phyloP scores from a whole-genome alignment of 2,329 filamentous ascomycete species.

The Talaromyces sp. region DNA sequence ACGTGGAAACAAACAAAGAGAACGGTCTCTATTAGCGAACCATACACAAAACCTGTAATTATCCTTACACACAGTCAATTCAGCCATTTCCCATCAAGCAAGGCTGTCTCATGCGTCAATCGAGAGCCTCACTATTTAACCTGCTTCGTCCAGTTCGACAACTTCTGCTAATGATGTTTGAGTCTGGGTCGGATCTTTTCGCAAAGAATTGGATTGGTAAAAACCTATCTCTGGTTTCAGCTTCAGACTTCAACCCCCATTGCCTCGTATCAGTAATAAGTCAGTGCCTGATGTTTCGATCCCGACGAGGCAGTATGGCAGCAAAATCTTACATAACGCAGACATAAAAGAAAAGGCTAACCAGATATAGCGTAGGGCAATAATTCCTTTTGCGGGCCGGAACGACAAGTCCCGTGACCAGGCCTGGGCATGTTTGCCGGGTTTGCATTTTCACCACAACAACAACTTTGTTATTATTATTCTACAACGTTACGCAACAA shows the following conservation, averaged over 20 bases:
- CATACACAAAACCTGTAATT: too few species aligned
- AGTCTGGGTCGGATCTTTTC: too few species aligned
- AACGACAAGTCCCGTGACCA: slow-evolving; percentile 10
- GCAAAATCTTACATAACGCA: background rate
- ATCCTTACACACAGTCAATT: too few species aligned
- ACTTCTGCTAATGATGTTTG: too few species aligned
- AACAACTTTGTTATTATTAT: background rate
- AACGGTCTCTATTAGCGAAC: too few species aligned
- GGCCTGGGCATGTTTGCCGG: slow-evolving; percentile 3
- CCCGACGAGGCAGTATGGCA: background rate
- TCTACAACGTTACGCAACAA: background rate
- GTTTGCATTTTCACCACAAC: background rate
- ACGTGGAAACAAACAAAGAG: too few species aligned
- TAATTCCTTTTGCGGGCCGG: slow-evolving; percentile 5
- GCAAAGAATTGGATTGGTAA: background rate
- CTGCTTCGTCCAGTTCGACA: too few species aligned
- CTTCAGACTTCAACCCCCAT: too few species aligned
- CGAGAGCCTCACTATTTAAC: too few species aligned
- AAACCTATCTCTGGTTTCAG: background rate
- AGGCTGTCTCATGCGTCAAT: too few species aligned
- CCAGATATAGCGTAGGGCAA: background rate
- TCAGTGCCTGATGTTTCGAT: background rate
- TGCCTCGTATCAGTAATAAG: too few species aligned
- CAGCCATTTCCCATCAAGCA: too few species aligned
- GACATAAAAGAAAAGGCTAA: background rate